Evolutionary conservation across 2,329 filamentous ascomycete species (phyloP).

Genomic region (Beauveria bassiana): DNA sequence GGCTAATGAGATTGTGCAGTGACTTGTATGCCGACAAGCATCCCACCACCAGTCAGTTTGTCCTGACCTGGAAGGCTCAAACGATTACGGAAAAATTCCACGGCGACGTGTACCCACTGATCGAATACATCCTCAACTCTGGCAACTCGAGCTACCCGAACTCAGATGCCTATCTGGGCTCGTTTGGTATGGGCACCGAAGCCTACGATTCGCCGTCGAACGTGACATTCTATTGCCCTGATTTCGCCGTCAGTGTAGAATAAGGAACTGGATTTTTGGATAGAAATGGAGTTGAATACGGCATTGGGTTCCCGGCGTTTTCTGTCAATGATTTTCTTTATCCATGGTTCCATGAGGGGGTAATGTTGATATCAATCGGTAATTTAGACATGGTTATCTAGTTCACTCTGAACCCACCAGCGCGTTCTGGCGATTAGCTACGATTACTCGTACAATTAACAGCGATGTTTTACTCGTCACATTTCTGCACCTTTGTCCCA

Average conservation of each 20-base stretch:
- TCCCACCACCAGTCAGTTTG: constrained; percentile 28
- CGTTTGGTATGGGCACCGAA: constrained; percentile 45
- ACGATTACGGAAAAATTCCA: constrained; percentile 31
- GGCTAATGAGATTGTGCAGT: constrained; percentile 19
- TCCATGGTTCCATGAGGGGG: constrained; percentile 1
- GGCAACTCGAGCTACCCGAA: constrained; percentile 29
- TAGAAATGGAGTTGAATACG: constrained; percentile 11
- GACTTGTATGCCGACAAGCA: constrained; percentile 36
- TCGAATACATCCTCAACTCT: constrained; percentile 31
- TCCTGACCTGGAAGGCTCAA: constrained; percentile 41
- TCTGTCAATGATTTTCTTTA: background rate
- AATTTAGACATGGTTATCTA: constrained; percentile 10
- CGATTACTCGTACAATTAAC: background rate
- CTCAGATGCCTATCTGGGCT: constrained; percentile 39
- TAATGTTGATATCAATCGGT: constrained; percentile 4
- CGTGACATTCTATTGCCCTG: constrained; percentile 41
- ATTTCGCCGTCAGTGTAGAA: constrained; percentile 29
- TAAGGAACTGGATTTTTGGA: constrained; percentile 8
- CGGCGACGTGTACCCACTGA: constrained; percentile 38
- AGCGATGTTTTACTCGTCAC: background rate
- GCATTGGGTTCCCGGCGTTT: constrained; percentile 11
- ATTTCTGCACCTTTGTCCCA: background rate
- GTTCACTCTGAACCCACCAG: background rate
- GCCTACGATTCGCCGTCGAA: constrained; percentile 33
- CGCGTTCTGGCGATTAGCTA: background rate